Base-by-base conservation (phyloP, 23 red algal genomes). In the Gracilariopsis chorda region DNA sequence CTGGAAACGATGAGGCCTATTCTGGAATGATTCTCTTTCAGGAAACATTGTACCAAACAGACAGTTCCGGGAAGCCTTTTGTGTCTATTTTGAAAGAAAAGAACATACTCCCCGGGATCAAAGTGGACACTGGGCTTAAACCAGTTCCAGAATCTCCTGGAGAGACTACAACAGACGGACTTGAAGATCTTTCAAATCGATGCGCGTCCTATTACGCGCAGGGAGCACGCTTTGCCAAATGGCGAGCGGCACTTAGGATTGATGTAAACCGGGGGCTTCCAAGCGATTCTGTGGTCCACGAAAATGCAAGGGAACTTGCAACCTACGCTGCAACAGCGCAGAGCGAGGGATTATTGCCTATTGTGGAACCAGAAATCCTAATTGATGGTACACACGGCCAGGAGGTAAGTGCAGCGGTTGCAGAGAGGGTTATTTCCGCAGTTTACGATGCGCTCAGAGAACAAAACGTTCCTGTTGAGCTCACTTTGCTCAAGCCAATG, bases 311-410 rank as follows among this genome's bases (percentile, higher is more conserved):
- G 19, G 70, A 57, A 32, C 88, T 98, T 34, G 92, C 96, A 5
- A 86, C 78, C 40, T 98, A 95, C 77, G 96, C 92, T 30, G 28
- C 20, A 25, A 79, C 76, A 13, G 87, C 90, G 36, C 93, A 95
- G 87, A 78, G 70, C 25, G 83, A 84, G 6, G 96, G 96, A 30
- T 57, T 98, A 36, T 82, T 98, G 63, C 96, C 96, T 6, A 98
- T 98, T 74, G 90, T 98, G 57, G 96, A 98, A 55, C 96, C 96
- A 1, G 96, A 98, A 63, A 92, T 98, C 39, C 24, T 93, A 9
- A 92, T 98, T 61, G 92, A 95, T 47, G 96, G 96, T 1, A 32
- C 68, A 3, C 96, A 98, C 42, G 64, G 28, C 3, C 70, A 85
- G 78, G 70, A 84, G 30, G 87, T 83, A 25, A 77, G 93, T 46